phyloP scores from a whole-genome alignment of 2,329 filamentous ascomycete species.

The Trichothecium sympodiale region DNA sequence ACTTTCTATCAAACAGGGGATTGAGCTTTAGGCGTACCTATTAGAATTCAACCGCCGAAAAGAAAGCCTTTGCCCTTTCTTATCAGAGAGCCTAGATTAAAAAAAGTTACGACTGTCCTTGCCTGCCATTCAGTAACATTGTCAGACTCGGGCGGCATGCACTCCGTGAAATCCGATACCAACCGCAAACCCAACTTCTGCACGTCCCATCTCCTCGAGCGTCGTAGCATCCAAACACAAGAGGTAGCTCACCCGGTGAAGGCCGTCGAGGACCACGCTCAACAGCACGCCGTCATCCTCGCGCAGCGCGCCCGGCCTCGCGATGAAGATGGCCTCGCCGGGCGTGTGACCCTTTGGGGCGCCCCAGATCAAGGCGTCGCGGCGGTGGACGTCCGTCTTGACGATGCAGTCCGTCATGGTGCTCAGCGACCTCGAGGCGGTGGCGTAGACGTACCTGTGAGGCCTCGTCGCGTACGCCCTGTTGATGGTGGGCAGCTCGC shows the following conservation, averaged over 20 bases:
- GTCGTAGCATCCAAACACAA: slow-evolving; percentile 52
- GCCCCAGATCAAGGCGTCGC: slow-evolving; percentile 44
- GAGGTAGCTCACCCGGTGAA: slow-evolving; percentile 49
- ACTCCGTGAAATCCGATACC: slow-evolving; percentile 55
- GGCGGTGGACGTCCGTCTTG: slow-evolving; percentile 52
- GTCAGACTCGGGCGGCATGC: too few species aligned
- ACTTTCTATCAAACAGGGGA: too few species aligned
- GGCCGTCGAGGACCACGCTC: slow-evolving; percentile 53
- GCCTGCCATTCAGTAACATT: too few species aligned
- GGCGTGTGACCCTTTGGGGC: slow-evolving; percentile 49
- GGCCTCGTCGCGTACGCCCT: slow-evolving; percentile 36
- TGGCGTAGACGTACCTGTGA: slow-evolving; percentile 51
- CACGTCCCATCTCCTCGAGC: slow-evolving; percentile 53
- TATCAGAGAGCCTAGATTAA: too few species aligned
- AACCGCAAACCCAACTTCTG: slow-evolving; percentile 49
- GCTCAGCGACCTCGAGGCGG: slow-evolving; percentile 44
- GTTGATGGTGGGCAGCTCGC: slow-evolving; percentile 60
- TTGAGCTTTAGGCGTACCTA: too few species aligned
- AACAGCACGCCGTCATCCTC: slow-evolving; percentile 56
- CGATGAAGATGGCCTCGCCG: slow-evolving; percentile 58
- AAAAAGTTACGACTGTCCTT: too few species aligned
- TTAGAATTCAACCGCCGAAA: too few species aligned
- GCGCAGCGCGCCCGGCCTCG: slow-evolving; percentile 24
- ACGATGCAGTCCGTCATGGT: slow-evolving; percentile 51
- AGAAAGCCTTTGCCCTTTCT: too few species aligned